Base-by-base conservation (phyloP, 108 stramenopile species). In the Craspedostauros australis region DNA sequence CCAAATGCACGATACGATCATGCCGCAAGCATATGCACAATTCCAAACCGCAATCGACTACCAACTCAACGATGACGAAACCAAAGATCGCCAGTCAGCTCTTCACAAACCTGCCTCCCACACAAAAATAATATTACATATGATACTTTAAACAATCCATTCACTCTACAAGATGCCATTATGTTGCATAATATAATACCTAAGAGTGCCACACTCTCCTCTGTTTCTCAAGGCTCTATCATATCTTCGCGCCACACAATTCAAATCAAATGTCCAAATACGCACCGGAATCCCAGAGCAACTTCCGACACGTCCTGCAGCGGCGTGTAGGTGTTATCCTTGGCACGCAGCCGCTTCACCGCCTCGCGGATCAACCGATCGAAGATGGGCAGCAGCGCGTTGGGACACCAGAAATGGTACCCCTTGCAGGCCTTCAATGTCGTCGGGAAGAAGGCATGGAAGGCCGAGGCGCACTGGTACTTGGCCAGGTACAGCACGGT, bases 391-490 rank as follows among this genome's bases (percentile, higher is more conserved):
- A 81, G 26, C 12, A 86, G 83, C 12, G 78, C 84, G 40, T 72
- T 70, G 24, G 85, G 77, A 64, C 90, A 84, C 87, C 88, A 89
- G 43, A 83, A 89, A 45, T 91, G 88, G 60, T 84, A 91, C 18
- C 88, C 88, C 47, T 86, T 91, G 61, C 88, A 91, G 30, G 88
- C 70, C 29, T 75, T 83, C 12, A 55, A 37, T 7, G 70, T 69
- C 14, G 76, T 62, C 21, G 76, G 81, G 39, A 75, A 77, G 50
- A 72, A 91, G 50, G 66, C 58, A 57, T 77, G 76, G 34, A 75
- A 77, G 30, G 84, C 90, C 7, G 75, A 82, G 8, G 86, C 81
- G 39, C 88, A 91, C 41, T 91, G 88, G 58, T 91, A 91, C 43
- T 81, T 79, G 12, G 80, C 84, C 23, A 91, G 64, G 53, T 91